Conservation (phyloP, 75 land plant species). For the Sequoiadendron giganteum region DNA sequence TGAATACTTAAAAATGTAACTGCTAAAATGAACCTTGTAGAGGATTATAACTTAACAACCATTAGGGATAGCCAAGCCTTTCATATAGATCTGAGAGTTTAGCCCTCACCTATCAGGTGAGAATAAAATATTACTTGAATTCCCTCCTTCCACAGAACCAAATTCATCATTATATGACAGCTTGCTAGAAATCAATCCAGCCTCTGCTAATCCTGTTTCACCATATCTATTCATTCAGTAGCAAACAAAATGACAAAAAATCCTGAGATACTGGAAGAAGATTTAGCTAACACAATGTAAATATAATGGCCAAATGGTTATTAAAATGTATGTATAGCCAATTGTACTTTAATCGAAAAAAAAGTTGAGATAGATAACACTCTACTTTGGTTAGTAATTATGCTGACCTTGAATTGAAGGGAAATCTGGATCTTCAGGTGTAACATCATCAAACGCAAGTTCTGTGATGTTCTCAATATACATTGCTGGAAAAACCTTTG, state of each 20-base stretch:
- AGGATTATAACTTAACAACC: not conserved
- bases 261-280: not conserved
- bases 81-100: not conserved
- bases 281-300: not conserved
- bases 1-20: not conserved
- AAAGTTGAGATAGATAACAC: not conserved
- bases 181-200: slow-evolving; percentile 94
- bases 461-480: slow-evolving; percentile 85
- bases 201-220: slow-evolving; percentile 93
- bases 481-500: slow-evolving; percentile 99
- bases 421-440: slow-evolving; percentile 97
- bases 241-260: not conserved
- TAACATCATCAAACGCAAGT: slow-evolving; percentile 96
- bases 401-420: slow-evolving; percentile 87
- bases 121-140: slow-evolving; percentile 38
- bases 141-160: slow-evolving; percentile 20
- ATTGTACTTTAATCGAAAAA: not conserved
- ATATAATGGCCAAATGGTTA: not conserved
- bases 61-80: not conserved
- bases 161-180: slow-evolving; percentile 56
- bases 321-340: not conserved
- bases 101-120: slow-evolving; percentile 79
- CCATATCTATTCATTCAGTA: not conserved
- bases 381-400: not conserved
- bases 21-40: not conserved